A percentile compares a stretch with the other conserved stretches of the same genome.
These are phyloP conservation scores for Nitzschia putrida DNA, from an alignment of 108 stramenopile genomes.

Conservation along the genomic window DNA sequence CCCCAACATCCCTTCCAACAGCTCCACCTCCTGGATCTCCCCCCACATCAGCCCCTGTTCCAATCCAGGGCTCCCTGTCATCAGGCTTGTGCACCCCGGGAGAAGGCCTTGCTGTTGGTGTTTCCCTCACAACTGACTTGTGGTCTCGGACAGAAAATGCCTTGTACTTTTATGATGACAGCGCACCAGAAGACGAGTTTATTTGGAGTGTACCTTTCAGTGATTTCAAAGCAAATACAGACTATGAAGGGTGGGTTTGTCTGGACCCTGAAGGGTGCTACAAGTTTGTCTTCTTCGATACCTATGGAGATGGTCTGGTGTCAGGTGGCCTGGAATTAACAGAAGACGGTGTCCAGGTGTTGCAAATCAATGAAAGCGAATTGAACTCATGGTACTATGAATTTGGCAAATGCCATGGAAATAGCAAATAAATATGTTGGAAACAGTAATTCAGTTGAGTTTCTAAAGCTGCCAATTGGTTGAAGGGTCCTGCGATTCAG, in stretches of 20 bases:
- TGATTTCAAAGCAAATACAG: background rate
- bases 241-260: background rate
- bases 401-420: background rate
- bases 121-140: no score
- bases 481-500: no score
- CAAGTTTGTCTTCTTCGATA: background rate
- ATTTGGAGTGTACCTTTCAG: background rate
- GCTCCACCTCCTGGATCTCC: no score
- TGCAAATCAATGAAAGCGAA: background rate
- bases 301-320: background rate
- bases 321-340: constrained; percentile 40
- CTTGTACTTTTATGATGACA: background rate
- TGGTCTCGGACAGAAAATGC: background rate
- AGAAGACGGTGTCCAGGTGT: constrained; percentile 47
- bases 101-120: constrained; percentile 1
- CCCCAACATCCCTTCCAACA: constrained; percentile 1
- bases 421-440: background rate
- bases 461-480: background rate
- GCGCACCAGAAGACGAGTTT: background rate
- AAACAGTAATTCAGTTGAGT: background rate
- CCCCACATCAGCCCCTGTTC: background rate
- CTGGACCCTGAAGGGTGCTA: background rate
- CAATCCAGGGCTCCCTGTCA: background rate
- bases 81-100: background rate
- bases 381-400: background rate